Conservation (phyloP, 345 rosid species). For the Brassica juncea region DNA sequence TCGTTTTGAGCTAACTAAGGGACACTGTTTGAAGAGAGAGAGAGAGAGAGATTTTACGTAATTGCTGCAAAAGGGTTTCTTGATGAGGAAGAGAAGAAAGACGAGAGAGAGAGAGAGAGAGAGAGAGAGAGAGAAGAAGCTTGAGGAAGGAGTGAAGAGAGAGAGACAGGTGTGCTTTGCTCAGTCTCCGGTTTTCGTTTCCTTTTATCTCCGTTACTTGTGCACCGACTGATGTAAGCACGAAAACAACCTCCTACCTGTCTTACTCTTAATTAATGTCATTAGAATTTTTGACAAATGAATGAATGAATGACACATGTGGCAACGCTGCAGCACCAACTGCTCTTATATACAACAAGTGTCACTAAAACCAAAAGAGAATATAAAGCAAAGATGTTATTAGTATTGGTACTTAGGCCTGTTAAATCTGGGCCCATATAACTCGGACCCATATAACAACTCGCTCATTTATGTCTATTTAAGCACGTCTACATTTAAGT, state of each 20-base stretch:
- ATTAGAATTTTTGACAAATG: constrained; percentile 6
- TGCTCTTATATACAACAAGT: neutral
- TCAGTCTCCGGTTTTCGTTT: constrained; percentile 4
- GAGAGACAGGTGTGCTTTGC: constrained; percentile 26
- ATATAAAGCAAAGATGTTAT: neutral
- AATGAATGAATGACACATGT: neutral
- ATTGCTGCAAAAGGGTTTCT: neutral
- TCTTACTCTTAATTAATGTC: constrained; percentile 14
- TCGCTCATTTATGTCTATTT: neutral
- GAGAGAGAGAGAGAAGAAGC: constrained; percentile 24
- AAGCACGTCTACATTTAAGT: neutral
- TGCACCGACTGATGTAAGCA: constrained; percentile 34
- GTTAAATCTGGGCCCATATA: neutral
- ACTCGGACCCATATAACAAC: neutral
- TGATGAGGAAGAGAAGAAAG: constrained; percentile 2
- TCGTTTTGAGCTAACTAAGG: constrained; percentile 29
- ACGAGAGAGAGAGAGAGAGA: neutral
- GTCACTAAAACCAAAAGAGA: neutral
- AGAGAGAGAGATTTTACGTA: neutral
- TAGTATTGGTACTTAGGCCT: neutral
- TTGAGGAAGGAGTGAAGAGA: constrained; percentile 13
- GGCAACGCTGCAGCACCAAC: neutral
- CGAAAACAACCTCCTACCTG: constrained; percentile 36
- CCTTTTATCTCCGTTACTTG: constrained; percentile 27
- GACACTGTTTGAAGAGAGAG: neutral